phyloP scores from a whole-genome alignment of 148 eudicot species.

The Camellia japonica region DNA sequence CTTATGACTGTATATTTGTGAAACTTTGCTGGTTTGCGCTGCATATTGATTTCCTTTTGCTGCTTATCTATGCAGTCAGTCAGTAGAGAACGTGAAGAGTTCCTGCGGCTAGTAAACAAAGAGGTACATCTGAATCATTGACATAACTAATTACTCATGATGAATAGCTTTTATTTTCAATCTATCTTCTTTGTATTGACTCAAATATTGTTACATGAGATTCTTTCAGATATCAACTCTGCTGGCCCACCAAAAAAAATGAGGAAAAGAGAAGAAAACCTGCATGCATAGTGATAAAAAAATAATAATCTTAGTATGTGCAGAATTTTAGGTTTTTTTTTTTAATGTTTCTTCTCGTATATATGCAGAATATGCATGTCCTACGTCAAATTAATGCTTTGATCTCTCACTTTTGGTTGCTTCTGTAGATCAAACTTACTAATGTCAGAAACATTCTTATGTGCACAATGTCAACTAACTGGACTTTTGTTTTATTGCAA shows the following conservation, averaged over 20 bases:
- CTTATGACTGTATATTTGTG: background rate
- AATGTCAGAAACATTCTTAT: background rate
- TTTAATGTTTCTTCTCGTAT: background rate
- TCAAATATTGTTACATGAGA: background rate
- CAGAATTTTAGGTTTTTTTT: background rate
- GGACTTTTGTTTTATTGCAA: background rate
- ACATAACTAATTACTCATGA: background rate
- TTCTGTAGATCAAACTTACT: constrained; percentile 2
- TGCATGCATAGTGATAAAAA: background rate
- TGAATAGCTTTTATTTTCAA: background rate
- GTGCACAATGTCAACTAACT: background rate
- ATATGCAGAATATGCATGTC: background rate
- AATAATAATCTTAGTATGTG: background rate
- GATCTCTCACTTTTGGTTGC: background rate
- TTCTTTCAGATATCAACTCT: background rate
- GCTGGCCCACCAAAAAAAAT: background rate
- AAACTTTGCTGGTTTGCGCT: background rate
- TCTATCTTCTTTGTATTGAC: background rate
- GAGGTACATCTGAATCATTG: constrained; percentile 49
- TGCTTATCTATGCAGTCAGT: constrained; percentile 61
- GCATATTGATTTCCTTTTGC: constrained; percentile 12
- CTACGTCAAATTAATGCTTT: background rate
- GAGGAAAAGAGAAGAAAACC: background rate
- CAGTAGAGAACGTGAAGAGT: constrained; percentile 87
- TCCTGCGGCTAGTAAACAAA: constrained; percentile 81